Base-by-base conservation (phyloP, 176 grass and related monocot species). In the Lolium perenne region DNA sequence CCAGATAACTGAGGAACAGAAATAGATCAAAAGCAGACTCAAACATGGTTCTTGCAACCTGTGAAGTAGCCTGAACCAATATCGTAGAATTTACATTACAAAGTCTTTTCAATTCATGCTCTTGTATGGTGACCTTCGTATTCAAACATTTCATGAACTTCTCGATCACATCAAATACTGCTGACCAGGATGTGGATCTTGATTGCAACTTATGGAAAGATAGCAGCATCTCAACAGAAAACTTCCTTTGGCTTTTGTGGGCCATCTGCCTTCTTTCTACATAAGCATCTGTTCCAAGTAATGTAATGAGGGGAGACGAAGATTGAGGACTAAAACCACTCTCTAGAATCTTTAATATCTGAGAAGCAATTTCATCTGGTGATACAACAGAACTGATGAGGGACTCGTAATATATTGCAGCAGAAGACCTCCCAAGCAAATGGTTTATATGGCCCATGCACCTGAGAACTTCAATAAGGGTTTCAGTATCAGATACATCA, bases 221-320 rank as follows among this genome's bases (percentile, higher is more conserved):
- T 62, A 92, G 87, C 83, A 95, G 78, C 85, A 98, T 98, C 83
- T 98, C 93, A 79, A 95, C 93, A 71, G 93, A 89, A 90, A 98
- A 98, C 84, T 91, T 98, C 82, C 96, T 92, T 83, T 95, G 96
- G 78, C 78, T 91, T 89, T 77, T 98, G 68, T 98, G 93, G 76
- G 89, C 80, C 14, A 62, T 79, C 79, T 95, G 86, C 79, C 85
- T 92, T 88, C 90, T 95, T 83, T 84, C 88, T 70, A 90, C 82
- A 84, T 93, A 90, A 91, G 90, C 85, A 92, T 95, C 93, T 15
- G 60, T 72, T 72, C 96, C 96, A 79, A 94, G 70, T 94, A 92
- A 89, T 76, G 90, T 49, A 82, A 83, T 78, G 57, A 98, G 86
- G 80, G 92, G 89, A 41, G 92, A 74, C 14, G 91, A 78, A 86